These are phyloP conservation scores for Mimosa pudica DNA, from an alignment of 306 rosid genomes.

Conservation along the genomic window DNA sequence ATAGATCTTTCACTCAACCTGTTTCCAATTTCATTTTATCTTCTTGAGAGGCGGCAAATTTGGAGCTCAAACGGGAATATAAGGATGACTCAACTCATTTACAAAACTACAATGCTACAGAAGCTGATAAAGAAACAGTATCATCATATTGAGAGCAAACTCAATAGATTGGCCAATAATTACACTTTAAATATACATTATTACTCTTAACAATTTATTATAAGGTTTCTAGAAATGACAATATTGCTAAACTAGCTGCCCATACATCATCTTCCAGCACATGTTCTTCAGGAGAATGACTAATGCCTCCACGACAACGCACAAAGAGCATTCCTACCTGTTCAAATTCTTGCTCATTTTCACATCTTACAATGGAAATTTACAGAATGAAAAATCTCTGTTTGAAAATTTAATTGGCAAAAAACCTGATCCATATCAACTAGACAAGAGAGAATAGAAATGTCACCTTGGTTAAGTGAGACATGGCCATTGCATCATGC, in stretches of 20 bases:
- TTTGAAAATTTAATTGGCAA: too few species aligned
- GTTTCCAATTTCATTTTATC: neutral
- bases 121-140: conserved; percentile 29
- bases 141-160: conserved; percentile 34
- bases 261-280: conserved; percentile 82
- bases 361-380: conserved; percentile 7
- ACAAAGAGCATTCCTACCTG: conserved; percentile 95
- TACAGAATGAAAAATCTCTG: too few species aligned
- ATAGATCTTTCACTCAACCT: neutral
- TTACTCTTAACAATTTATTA: conserved; percentile 25
- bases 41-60: conserved; percentile 6
- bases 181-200: conserved; percentile 33
- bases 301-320: conserved; percentile 87
- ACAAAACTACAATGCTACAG: conserved; percentile 27
- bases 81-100: conserved; percentile 13
- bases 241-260: conserved; percentile 78
- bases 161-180: conserved; percentile 38
- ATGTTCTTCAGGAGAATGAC: conserved; percentile 91
- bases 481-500: conserved; percentile 95
- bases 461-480: conserved; percentile 82
- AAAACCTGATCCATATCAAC: neutral
- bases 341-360: conserved; percentile 31
- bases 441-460: neutral
- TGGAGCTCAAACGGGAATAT: conserved; percentile 4
- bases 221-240: conserved; percentile 66